Evolutionary conservation across 176 grass and related monocot genomes (phyloP).

Genomic region (Luzula sylvatica): DNA sequence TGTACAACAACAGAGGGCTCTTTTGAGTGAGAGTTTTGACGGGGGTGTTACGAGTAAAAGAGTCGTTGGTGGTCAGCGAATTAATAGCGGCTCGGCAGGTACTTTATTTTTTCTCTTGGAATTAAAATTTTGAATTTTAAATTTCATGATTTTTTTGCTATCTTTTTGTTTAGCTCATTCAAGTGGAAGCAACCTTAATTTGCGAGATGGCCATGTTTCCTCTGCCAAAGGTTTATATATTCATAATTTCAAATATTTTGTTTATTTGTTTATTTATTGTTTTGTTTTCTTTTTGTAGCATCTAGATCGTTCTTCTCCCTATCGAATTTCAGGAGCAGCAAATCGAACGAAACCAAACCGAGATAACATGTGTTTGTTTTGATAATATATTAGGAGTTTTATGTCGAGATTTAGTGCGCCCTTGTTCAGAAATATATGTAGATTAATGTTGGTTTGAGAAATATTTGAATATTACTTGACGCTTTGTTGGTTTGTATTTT

Average conservation of each 20-base stretch:
- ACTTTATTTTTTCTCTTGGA: conserved; percentile 11
- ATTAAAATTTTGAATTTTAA: conserved; percentile 5
- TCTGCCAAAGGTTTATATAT: conserved; percentile 63
- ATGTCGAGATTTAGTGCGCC: conserved; percentile 18
- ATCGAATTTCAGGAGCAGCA: conserved; percentile 98
- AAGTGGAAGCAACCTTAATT: conserved; percentile 40
- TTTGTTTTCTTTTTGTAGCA: conserved; percentile 33
- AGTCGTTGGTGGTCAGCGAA: conserved; percentile 48
- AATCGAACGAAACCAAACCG: conserved; percentile 68
- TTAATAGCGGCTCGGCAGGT: conserved; percentile 64
- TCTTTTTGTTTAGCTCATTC: conserved; percentile 43
- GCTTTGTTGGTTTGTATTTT: conserved; percentile 25
- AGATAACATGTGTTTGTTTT: conserved; percentile 40
- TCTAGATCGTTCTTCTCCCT: conserved; percentile 97
- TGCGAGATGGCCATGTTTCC: conserved; percentile 39
- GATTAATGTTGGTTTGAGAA: conserved; percentile 48
- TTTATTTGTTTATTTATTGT: conserved; percentile 2
- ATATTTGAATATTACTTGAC: conserved; percentile 39
- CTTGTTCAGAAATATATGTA: conserved; percentile 20
- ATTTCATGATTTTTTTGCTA: not conserved
- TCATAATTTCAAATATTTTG: not conserved
- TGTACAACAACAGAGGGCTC: conserved; percentile 15
- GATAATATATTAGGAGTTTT: conserved; percentile 19
- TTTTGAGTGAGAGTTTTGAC: conserved; percentile 40
- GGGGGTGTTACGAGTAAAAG: conserved; percentile 50